A percentile compares a stretch with the other conserved stretches of the same genome.
Evolutionary conservation across 306 rosid genomes (phyloP).

Genomic region (Bauhinia variegata): DNA sequence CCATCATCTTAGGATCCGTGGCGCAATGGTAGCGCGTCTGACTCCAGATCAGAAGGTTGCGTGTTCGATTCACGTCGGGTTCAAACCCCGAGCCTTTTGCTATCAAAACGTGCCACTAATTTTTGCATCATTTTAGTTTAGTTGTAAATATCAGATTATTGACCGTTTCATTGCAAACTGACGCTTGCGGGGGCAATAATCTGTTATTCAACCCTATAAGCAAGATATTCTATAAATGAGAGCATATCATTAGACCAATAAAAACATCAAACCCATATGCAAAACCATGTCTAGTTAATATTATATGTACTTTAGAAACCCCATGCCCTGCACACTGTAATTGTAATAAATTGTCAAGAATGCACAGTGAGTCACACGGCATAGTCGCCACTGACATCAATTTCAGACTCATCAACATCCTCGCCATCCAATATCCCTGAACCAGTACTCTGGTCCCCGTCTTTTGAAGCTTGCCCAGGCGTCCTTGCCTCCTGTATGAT

Average conservation of each 20-base stretch:
- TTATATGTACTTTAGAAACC: constrained; percentile 22
- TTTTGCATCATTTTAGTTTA: neutral
- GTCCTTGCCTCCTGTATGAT: constrained; percentile 68
- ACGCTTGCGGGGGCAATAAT: neutral
- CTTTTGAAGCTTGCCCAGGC: constrained; percentile 56
- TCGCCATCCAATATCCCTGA: constrained; percentile 45
- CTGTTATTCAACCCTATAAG: too few relatives aligned
- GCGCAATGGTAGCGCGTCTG: constrained; percentile 80
- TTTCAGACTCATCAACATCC: constrained; percentile 58
- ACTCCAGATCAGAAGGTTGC: constrained; percentile 78
- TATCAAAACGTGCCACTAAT: too few relatives aligned
- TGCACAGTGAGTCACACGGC: constrained; percentile 8
- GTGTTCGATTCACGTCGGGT: constrained; percentile 77
- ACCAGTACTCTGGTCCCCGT: constrained; percentile 43
- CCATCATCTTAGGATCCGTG: constrained; percentile 41
- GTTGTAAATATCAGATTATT: too few relatives aligned
- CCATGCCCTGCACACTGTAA: constrained; percentile 28
- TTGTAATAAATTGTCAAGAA: constrained; percentile 35
- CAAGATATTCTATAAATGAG: too few relatives aligned
- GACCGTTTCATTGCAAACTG: too few relatives aligned
- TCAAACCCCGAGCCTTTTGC: constrained; percentile 12
- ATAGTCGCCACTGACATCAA: constrained; percentile 52
- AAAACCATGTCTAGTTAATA: constrained; percentile 27
- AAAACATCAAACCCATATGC: constrained; percentile 38
- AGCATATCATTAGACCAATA: constrained; percentile 21